Base-by-base conservation (phyloP, 1,139 yeast genomes). In the Saccharomycopsis crataegensis region DNA sequence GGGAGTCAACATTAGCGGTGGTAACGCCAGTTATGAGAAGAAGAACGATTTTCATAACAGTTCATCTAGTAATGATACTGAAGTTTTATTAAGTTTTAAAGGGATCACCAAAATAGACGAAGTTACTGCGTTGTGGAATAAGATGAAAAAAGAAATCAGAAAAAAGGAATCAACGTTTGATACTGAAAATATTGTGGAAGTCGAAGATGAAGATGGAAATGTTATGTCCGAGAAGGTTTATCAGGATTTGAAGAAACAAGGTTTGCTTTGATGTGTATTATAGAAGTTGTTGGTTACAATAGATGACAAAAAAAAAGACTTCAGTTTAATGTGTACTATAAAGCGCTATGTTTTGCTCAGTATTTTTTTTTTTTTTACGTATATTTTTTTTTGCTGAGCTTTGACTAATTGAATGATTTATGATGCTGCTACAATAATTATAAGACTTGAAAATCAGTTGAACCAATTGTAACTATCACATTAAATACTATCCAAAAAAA, bases 171-270 rank as follows among this genome's bases (percentile, higher is more conserved):
- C 14, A 5, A 76, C 74, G 38, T 74, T 70, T 17, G 75, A 75
- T 52, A 65, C 65, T 22, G 89, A 83, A 56, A 76, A 77, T 58
- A 80, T 82, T 0, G 77, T 84, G 7, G 96, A 91, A 67, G 87
- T 90, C 51, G 98, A 91, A 66, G 98, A 93, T 65, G 84, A 80
- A 1, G 90, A 88, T 37, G 99, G 98, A 8, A 91, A 93, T 65
- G 96, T 89, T 22, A 86, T 93, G 95, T 78, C 86, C 38, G 84
- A 82, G 60, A 79, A 80, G 62, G 93, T 89, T 48, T 91, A 87
- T 67, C 74, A 83, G 43, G 96, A 91, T 62, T 74, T 91, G 64
- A 86, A 88, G 67, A 83, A 79, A 59, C 98, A 91, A 67, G 97
- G 97, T 0, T 71, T 88, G 47, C 33, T 43, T 9, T 43, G 14